Evolutionary conservation across 805 yeast genomes (phyloP).

Genomic region (Teunomyces aglyptinius): DNA sequence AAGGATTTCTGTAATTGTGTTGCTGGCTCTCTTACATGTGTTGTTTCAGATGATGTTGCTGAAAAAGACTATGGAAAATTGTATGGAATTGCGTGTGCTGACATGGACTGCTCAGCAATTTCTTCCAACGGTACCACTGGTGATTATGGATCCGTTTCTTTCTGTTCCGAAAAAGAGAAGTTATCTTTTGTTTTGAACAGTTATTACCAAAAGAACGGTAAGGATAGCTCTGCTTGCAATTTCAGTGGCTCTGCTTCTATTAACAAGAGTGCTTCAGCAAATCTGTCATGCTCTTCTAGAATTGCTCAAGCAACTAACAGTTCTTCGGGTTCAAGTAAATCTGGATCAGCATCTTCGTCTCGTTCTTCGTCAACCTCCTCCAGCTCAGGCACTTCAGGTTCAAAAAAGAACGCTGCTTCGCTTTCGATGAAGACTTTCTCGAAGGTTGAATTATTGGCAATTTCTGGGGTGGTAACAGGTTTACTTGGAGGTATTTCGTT

Average conservation of each 20-base stretch:
- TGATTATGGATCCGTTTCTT: conserved; percentile 68
- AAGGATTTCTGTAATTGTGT: conserved; percentile 63
- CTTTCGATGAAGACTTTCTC: conserved; percentile 23
- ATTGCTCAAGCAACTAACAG: conserved; percentile 16
- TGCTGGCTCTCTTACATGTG: conserved; percentile 55
- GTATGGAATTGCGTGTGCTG: conserved; percentile 57
- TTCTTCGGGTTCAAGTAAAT: conserved; percentile 21
- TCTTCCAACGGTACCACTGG: conserved; percentile 62
- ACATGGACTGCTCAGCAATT: conserved; percentile 61
- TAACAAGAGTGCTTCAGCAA: conserved; percentile 27
- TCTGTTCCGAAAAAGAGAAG: conserved; percentile 65
- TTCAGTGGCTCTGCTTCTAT: conserved; percentile 66
- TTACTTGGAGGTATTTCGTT: conserved; percentile 46
- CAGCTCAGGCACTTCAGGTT: conserved; percentile 19
- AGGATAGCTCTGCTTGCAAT: conserved; percentile 54
- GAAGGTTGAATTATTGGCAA: conserved; percentile 31
- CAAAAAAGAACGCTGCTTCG: conserved; percentile 12
- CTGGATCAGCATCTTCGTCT: conserved; percentile 25
- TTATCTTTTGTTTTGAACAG: conserved; percentile 60
- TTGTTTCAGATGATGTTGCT: conserved; percentile 53
- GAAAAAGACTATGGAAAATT: conserved; percentile 57
- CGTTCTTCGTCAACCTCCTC: conserved; percentile 19
- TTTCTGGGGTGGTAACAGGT: conserved; percentile 33
- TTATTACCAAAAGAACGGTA: conserved; percentile 39
- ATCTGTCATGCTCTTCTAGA: conserved; percentile 29